These are phyloP conservation scores for Neopestalotiopsis clavispora DNA, from an alignment of 2,329 filamentous ascomycete species.

Conservation along the genomic window DNA sequence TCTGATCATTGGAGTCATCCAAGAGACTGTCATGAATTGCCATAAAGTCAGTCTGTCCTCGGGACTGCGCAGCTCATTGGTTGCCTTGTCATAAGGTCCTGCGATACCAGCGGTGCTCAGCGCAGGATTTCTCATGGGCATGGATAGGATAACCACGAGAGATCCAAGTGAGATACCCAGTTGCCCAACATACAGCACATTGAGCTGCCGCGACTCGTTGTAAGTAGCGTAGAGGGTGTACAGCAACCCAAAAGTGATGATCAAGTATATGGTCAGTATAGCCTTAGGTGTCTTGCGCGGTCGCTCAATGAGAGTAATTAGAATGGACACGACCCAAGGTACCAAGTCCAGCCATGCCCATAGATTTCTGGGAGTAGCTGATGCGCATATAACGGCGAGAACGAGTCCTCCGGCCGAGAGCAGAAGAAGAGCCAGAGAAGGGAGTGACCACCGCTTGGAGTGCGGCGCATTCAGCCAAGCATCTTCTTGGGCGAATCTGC, in stretches of 20 bases:
- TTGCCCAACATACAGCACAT: slow-evolving; percentile 38
- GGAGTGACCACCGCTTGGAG: slow-evolving; percentile 42
- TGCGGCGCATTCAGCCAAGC: slow-evolving; percentile 18
- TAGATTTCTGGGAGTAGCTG: slow-evolving; percentile 33
- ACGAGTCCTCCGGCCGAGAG: slow-evolving; percentile 41
- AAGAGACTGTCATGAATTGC: slow-evolving; percentile 85
- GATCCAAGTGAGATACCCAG: slow-evolving; percentile 49
- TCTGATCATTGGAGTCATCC: slow-evolving; percentile 77
- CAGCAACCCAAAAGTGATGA: slow-evolving; percentile 38
- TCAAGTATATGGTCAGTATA: slow-evolving; percentile 43
- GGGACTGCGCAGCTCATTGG: slow-evolving; percentile 65
- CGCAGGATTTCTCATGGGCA: slow-evolving; percentile 71
- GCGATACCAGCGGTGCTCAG: slow-evolving; percentile 63
- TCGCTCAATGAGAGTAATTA: slow-evolving; percentile 43
- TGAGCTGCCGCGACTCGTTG: slow-evolving; percentile 35
- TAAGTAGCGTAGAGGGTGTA: slow-evolving; percentile 30
- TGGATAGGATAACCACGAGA: slow-evolving; percentile 62
- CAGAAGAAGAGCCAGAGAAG: slow-evolving; percentile 41
- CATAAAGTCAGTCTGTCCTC: slow-evolving; percentile 82
- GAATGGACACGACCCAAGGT: slow-evolving; percentile 43
- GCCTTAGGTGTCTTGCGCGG: slow-evolving; percentile 48
- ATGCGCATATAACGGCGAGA: slow-evolving; percentile 35
- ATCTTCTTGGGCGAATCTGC: slow-evolving; percentile 49
- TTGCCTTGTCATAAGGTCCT: slow-evolving; percentile 58
- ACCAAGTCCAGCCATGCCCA: slow-evolving; percentile 38